These are phyloP conservation scores for Calonectria pteridis DNA, from an alignment of 2,329 filamentous ascomycete genomes.

Conservation along the genomic window DNA sequence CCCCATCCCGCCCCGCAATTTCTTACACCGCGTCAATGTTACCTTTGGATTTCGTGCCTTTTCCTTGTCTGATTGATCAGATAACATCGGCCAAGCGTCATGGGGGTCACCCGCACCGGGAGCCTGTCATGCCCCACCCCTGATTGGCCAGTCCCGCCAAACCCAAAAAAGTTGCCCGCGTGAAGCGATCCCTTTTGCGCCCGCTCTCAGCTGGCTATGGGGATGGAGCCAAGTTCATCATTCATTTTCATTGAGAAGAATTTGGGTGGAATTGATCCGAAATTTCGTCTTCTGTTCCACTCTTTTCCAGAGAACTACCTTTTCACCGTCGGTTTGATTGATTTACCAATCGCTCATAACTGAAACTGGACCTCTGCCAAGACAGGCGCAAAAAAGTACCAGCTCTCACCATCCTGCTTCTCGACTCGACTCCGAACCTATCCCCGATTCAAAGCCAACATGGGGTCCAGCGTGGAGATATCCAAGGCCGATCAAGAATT, in stretches of 20 bases:
- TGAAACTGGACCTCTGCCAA: background rate
- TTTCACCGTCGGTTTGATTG: background rate
- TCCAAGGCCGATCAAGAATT: background rate
- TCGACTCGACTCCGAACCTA: background rate
- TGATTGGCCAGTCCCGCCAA: slow-evolving; percentile 33
- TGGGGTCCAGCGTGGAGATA: too few relatives aligned
- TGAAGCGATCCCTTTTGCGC: background rate
- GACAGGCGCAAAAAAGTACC: background rate
- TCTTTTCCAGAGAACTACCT: background rate
- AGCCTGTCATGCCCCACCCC: slow-evolving; percentile 37
- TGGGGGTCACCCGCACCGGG: slow-evolving; percentile 21
- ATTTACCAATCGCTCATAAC: background rate
- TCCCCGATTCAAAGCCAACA: background rate
- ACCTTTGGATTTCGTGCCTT: background rate
- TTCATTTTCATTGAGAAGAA: background rate
- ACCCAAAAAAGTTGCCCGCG: background rate
- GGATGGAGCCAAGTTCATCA: background rate
- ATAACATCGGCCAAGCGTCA: slow-evolving; percentile 12
- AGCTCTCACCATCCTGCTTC: background rate
- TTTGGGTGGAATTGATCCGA: background rate
- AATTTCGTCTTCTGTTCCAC: background rate
- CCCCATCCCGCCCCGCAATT: background rate
- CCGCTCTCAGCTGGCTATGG: background rate
- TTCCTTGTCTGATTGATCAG: slow-evolving; percentile 5
- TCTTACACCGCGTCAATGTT: background rate